These are phyloP conservation scores for Tripterygium wilfordii DNA, from an alignment of 177 flowering plant genomes.

Conservation along the genomic window DNA sequence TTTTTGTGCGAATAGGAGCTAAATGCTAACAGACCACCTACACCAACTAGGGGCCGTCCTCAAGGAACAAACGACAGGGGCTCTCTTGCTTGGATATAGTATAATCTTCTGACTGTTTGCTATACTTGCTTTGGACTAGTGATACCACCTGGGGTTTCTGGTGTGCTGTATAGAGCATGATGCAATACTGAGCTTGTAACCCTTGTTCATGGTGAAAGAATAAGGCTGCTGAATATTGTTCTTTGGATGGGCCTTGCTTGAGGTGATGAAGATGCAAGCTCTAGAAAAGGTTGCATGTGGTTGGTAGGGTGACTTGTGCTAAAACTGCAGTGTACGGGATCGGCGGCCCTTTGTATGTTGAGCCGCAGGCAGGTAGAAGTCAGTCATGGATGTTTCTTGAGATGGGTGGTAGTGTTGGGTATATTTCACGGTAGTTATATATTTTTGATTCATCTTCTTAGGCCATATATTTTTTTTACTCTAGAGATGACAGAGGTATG, in stretches of 20 bases:
- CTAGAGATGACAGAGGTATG: constrained; percentile 13
- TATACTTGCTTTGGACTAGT: constrained; percentile 25
- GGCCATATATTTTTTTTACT: constrained; percentile 12
- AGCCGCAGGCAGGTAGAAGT: constrained; percentile 33
- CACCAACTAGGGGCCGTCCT: constrained; percentile 99
- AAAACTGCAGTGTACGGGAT: constrained; percentile 14
- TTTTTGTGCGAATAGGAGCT: constrained; percentile 60
- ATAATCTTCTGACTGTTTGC: constrained; percentile 12
- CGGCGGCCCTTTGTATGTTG: constrained; percentile 42
- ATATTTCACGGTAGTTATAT: constrained; percentile 23
- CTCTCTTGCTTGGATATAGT: constrained; percentile 91
- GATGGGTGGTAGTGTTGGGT: constrained; percentile 19
- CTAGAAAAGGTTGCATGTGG: constrained; percentile 21
- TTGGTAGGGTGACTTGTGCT: constrained; percentile 11
- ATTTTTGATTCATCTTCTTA: constrained; percentile 11
- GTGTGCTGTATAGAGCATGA: constrained; percentile 35
- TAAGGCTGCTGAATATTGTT: no score
- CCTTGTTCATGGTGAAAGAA: background rate
- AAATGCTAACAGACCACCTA: constrained; percentile 97
- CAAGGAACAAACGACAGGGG: constrained; percentile 87
- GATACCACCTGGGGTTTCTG: constrained; percentile 28
- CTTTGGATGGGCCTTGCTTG: constrained; percentile 6
- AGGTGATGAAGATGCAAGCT: constrained; percentile 6
- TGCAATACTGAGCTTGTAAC: constrained; percentile 10
- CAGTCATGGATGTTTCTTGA: constrained; percentile 9